Base-by-base conservation (phyloP, 2,329 filamentous ascomycete genomes). In the Neonectria sp. region DNA sequence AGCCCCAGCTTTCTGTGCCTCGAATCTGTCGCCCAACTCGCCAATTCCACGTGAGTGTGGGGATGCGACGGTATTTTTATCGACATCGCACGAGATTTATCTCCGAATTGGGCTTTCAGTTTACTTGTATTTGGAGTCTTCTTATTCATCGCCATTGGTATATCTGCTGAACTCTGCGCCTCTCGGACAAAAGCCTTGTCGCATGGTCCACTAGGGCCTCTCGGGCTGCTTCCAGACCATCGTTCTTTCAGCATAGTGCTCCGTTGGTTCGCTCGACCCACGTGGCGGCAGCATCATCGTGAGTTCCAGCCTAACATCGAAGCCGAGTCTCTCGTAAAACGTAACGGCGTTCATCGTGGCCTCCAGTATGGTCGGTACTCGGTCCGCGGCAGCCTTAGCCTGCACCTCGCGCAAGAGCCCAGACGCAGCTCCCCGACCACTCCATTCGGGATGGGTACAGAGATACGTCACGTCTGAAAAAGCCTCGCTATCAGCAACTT, bases 251-350 rank as follows among this genome's bases (percentile, higher is more conserved):
- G 75, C 77, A 76, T 83, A 78, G 69, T 78, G 62, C 68, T 76
- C 76, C 61, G 73, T 78, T 51, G 75, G 77, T 71, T 73, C 67
- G 51, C 66, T 75, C 60, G 67, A 75, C 33, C 73, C 75, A 52
- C 71, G 70, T 40, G 62, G 65, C 21, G 81, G 80, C 25, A 84
- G 75, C 55, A 66, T 71, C 79, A 84, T 79, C 25, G 78, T 74
- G 27, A 84, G 77, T 24, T 71, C 67, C 52, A 77, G 76, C 13
- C 74, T 60, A 4, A 67, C 68, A 40, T 71, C 70, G 57, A 84
- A 84, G 7, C 81, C 81, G 37, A 82, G 69, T 67, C 68, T 79
- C 62, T 79, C 70, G 49, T 84, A 84, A 65, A 84, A 78, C 2
- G 71, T 68, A 6, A 82, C 76, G 2, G 82, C 82, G 21, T 79